A percentile compares a stretch with the other conserved stretches of the same genome.
These are phyloP conservation scores for Gastrolobium villosum DNA, from an alignment of 306 rosid species.

Conservation along the genomic window DNA sequence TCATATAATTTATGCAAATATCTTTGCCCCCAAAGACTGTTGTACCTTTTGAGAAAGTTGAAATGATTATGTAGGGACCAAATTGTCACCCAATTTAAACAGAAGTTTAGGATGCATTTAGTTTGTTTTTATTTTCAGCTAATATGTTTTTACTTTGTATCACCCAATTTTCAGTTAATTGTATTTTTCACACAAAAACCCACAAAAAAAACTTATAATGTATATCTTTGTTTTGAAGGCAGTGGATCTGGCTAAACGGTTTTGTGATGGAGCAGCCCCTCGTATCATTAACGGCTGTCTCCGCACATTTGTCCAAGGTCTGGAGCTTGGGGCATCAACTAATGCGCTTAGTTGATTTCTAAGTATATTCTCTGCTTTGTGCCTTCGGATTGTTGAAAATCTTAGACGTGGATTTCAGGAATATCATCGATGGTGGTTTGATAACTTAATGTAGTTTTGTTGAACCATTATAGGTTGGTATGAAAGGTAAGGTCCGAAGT, in stretches of 20 bases:
- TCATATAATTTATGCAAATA: neutral
- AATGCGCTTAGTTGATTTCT: constrained; percentile 40
- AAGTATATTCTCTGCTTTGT: constrained; percentile 19
- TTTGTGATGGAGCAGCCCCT: constrained; percentile 95
- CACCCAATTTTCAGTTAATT: too few relatives aligned
- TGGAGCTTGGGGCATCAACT: constrained; percentile 50
- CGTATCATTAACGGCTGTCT: constrained; percentile 94
- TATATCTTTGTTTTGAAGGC: constrained; percentile 68
- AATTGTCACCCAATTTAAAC: neutral
- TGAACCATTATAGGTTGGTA: neutral
- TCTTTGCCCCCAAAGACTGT: neutral
- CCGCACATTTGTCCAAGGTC: constrained; percentile 68
- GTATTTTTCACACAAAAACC: neutral
- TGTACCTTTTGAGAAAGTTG: neutral
- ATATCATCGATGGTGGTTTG: constrained; percentile 20
- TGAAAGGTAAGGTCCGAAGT: neutral
- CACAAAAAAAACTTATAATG: neutral
- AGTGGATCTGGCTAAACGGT: constrained; percentile 93
- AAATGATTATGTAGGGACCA: neutral
- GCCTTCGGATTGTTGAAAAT: constrained; percentile 27
- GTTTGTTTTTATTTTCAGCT: too few relatives aligned
- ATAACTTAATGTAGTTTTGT: constrained; percentile 5
- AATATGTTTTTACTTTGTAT: too few relatives aligned
- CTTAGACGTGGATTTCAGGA: constrained; percentile 19
- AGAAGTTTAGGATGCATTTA: too few relatives aligned